These are phyloP conservation scores for Neurospora sp. DNA, from an alignment of 495 filamentous ascomycete genomes.

Conservation along the genomic window DNA sequence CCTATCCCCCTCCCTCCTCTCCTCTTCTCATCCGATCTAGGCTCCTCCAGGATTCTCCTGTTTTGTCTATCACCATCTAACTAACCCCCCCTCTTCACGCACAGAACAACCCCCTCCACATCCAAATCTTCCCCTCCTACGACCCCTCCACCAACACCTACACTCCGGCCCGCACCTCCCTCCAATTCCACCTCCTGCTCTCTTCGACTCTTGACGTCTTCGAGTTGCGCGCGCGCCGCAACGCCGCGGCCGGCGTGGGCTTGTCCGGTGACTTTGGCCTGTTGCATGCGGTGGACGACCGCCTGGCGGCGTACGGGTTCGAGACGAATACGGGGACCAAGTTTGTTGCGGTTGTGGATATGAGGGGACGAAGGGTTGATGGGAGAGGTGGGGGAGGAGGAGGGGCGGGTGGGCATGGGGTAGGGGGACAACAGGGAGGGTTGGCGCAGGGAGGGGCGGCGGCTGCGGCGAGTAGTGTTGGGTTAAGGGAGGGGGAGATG, in stretches of 20 bases:
- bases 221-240: slow-evolving; percentile 60
- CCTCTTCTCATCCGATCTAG: not conserved
- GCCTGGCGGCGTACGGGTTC: slow-evolving; percentile 86
- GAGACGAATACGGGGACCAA: slow-evolving; percentile 93
- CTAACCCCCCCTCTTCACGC: slow-evolving; percentile 4
- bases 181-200: slow-evolving; percentile 87
- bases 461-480: slow-evolving; percentile 30
- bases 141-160: slow-evolving; percentile 32
- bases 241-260: slow-evolving; percentile 44
- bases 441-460: slow-evolving; percentile 11
- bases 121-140: slow-evolving; percentile 74
- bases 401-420: slow-evolving; percentile 13
- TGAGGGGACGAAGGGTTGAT: slow-evolving; percentile 49
- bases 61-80: not conserved
- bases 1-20: not conserved
- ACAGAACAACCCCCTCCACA: slow-evolving; percentile 94
- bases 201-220: slow-evolving; percentile 90
- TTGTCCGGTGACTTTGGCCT: slow-evolving; percentile 75
- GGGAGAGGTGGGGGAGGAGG: slow-evolving; percentile 7
- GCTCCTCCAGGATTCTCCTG: not conserved
- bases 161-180: slow-evolving; percentile 43
- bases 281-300: slow-evolving; percentile 85
- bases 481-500: slow-evolving; percentile 71
- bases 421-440: not conserved
- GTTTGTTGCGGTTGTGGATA: slow-evolving; percentile 79